Evolutionary conservation across 345 rosid species (phyloP).

Genomic region (Gossypium rotundifolium): DNA sequence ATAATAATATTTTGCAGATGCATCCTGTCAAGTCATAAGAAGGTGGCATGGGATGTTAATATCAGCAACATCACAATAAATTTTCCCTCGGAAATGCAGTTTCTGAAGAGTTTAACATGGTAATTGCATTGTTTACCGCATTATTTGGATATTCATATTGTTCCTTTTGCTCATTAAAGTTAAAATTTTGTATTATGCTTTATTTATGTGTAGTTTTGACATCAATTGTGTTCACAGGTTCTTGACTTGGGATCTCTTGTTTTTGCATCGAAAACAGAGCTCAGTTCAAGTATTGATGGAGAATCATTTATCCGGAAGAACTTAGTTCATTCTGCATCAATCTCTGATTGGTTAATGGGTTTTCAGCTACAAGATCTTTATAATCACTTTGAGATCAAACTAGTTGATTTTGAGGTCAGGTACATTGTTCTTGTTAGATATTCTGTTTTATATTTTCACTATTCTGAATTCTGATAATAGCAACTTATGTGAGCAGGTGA

Average conservation of each 20-base stretch:
- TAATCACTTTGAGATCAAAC: slow-evolving; percentile 47
- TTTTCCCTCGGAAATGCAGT: slow-evolving; percentile 44
- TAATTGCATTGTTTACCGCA: slow-evolving; percentile 26
- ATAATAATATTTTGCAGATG: slow-evolving; percentile 43
- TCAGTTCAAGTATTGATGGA: slow-evolving; percentile 29
- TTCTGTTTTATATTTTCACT: not conserved
- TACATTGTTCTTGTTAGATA: slow-evolving; percentile 9
- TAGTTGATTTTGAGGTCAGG: slow-evolving; percentile 57
- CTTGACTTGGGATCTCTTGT: slow-evolving; percentile 40
- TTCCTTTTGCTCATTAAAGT: not conserved
- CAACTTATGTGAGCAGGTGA: slow-evolving; percentile 43
- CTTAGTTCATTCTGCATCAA: slow-evolving; percentile 25
- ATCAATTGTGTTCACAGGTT: slow-evolving; percentile 35
- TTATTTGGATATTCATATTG: not conserved
- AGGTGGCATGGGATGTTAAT: slow-evolving; percentile 57
- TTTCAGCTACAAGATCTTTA: slow-evolving; percentile 47
- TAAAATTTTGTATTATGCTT: not conserved
- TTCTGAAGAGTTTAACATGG: slow-evolving; percentile 54
- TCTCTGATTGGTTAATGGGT: slow-evolving; percentile 19
- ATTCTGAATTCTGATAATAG: slow-evolving; percentile 15
- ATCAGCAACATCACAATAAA: slow-evolving; percentile 37
- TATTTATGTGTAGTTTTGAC: not conserved
- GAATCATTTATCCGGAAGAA: slow-evolving; percentile 25
- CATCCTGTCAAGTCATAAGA: slow-evolving; percentile 50
- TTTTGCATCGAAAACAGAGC: slow-evolving; percentile 32